A percentile compares a stretch with the other conserved stretches of the same genome.
phyloP scores from a whole-genome alignment of 257 asterid genomes.

The Ajuga chamaepitys region DNA sequence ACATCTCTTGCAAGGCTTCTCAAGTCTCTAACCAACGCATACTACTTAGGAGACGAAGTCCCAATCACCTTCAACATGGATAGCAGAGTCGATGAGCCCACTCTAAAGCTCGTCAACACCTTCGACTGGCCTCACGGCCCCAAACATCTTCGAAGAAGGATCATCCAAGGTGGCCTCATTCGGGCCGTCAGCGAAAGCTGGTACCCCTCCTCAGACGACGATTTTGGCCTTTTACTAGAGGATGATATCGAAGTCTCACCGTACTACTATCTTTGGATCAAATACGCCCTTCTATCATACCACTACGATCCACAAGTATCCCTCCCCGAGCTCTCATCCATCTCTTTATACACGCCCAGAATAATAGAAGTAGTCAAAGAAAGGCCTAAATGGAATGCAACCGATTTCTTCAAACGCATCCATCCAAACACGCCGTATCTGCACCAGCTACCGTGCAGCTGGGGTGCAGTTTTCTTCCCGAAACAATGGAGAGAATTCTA shows the following conservation, averaged over 20 bases:
- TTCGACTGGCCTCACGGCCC: slow-evolving; percentile 90
- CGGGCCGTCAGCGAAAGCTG: slow-evolving; percentile 94
- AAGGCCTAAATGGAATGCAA: slow-evolving; percentile 91
- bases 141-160: slow-evolving; percentile 60
- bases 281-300: slow-evolving; percentile 68
- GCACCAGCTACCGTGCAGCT: slow-evolving; percentile 89
- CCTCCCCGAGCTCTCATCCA: slow-evolving; percentile 77
- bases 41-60: slow-evolving; percentile 74
- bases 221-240: slow-evolving; percentile 77
- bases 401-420: slow-evolving; percentile 55
- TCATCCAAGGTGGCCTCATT: slow-evolving; percentile 91
- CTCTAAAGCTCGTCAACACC: slow-evolving; percentile 55
- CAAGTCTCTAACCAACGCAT: slow-evolving; percentile 65
- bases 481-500: slow-evolving; percentile 94
- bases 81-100: slow-evolving; percentile 72
- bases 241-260: slow-evolving; percentile 96
- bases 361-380: slow-evolving; percentile 91
- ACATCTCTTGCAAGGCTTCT: slow-evolving; percentile 64
- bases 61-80: slow-evolving; percentile 86
- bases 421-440: slow-evolving; percentile 96
- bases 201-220: slow-evolving; percentile 87
- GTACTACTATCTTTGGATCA: slow-evolving; percentile 85
- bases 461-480: slow-evolving; percentile 97
- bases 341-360: slow-evolving; percentile 88
- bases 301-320: slow-evolving; percentile 87